These are phyloP conservation scores for Allium fistulosum DNA, from an alignment of 106 monocot genomes.

Conservation along the genomic window DNA sequence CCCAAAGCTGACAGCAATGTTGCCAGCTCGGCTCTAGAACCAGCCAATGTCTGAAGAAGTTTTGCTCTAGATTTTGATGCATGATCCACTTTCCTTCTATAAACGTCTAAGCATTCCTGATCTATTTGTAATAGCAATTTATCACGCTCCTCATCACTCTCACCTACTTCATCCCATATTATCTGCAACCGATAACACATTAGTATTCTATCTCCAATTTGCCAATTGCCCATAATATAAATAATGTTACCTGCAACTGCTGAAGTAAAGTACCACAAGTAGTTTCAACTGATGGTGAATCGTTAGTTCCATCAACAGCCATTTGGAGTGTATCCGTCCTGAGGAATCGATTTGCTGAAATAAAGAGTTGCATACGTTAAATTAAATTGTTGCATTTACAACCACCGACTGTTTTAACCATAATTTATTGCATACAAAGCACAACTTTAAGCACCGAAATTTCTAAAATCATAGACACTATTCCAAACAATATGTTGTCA, in stretches of 20 bases:
- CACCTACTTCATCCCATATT: conserved; percentile 70
- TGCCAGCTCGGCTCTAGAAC: conserved; percentile 32
- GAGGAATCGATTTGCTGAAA: no score
- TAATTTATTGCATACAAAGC: no score
- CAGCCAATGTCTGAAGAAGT: conserved; percentile 41
- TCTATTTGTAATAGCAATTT: conserved; percentile 56
- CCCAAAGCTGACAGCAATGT: conserved; percentile 41
- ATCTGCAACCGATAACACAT: conserved; percentile 13
- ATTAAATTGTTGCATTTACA: no score
- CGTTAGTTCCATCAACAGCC: conserved; percentile 16
- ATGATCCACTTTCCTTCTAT: conserved; percentile 55
- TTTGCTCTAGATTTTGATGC: conserved; percentile 40
- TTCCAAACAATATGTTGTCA: no score
- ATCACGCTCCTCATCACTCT: conserved; percentile 52
- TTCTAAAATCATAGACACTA: no score
- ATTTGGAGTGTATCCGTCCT: conserved; percentile 5
- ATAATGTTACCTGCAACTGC: conserved; percentile 32
- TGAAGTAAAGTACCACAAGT: conserved; percentile 42
- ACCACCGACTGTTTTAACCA: no score
- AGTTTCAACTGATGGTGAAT: conserved; percentile 3
- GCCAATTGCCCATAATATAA: background rate
- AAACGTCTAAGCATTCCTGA: conserved; percentile 21
- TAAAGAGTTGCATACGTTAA: no score
- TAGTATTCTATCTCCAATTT: background rate
- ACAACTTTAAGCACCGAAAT: no score